These are phyloP conservation scores for Euphrasia arctica DNA, from an alignment of 305 asterid species.

Conservation along the genomic window DNA sequence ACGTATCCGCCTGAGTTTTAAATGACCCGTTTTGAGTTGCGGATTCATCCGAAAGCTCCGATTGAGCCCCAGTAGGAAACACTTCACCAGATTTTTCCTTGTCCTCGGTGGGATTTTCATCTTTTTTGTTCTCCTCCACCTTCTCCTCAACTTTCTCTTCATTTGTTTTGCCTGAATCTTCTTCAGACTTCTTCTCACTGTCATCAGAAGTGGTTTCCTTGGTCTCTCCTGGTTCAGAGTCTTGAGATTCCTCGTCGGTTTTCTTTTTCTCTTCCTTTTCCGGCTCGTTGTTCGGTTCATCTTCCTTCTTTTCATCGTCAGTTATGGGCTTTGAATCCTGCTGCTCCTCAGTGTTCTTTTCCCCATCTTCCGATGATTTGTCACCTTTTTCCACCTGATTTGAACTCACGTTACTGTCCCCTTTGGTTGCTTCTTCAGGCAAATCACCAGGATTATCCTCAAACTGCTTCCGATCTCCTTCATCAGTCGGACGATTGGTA, in stretches of 20 bases:
- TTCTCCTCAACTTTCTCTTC: slow-evolving; percentile 34
- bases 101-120: slow-evolving; percentile 28
- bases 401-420: slow-evolving; percentile 41
- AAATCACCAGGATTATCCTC: slow-evolving; percentile 86
- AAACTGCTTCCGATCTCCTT: slow-evolving; percentile 64
- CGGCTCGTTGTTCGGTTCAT: slow-evolving; percentile 30
- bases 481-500: slow-evolving; percentile 33
- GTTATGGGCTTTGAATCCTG: slow-evolving; percentile 30
- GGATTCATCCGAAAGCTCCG: slow-evolving; percentile 73
- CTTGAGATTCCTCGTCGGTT: slow-evolving; percentile 27
- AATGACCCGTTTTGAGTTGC: slow-evolving; percentile 68
- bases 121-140: slow-evolving; percentile 36
- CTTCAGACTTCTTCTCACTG: slow-evolving; percentile 38
- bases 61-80: slow-evolving; percentile 80
- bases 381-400: slow-evolving; percentile 43
- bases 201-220: slow-evolving; percentile 36
- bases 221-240: slow-evolving; percentile 35
- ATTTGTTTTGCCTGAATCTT: slow-evolving; percentile 29
- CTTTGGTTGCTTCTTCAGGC: slow-evolving; percentile 85
- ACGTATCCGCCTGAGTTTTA: slow-evolving; percentile 73
- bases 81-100: slow-evolving; percentile 49
- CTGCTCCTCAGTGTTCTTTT: slow-evolving; percentile 30
- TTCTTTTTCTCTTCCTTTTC: slow-evolving; percentile 38
- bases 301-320: slow-evolving; percentile 39
- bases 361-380: slow-evolving; percentile 36